These are phyloP conservation scores for Candida coleopterorum DNA, from an alignment of 805 yeast genomes.

Conservation along the genomic window DNA sequence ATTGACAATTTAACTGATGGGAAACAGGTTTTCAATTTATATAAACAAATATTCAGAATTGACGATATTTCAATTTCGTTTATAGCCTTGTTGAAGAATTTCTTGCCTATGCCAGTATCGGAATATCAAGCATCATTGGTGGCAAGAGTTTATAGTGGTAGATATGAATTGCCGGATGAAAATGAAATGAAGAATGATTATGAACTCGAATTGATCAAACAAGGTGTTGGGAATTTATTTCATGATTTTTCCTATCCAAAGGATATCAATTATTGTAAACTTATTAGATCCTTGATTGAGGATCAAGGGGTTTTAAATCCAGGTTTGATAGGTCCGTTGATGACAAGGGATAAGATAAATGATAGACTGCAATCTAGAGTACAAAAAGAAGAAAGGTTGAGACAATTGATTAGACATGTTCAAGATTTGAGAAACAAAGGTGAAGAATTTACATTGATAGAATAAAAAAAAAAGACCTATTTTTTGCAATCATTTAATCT, in stretches of 20 bases:
- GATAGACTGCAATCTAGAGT: constrained; percentile 5
- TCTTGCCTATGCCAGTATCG: constrained; percentile 48
- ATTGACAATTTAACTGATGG: constrained; percentile 27
- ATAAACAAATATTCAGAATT: constrained; percentile 43
- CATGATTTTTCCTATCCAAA: constrained; percentile 47
- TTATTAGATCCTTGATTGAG: constrained; percentile 20
- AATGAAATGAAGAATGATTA: constrained; percentile 32
- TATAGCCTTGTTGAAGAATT: constrained; percentile 39
- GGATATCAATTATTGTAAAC: constrained; percentile 57
- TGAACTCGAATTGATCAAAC: constrained; percentile 19
- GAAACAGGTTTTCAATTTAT: constrained; percentile 30
- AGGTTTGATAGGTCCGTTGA: constrained; percentile 9
- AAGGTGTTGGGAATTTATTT: constrained; percentile 19
- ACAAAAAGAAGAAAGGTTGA: constrained; percentile 7
- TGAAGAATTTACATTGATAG: constrained; percentile 5
- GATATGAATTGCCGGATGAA: constrained; percentile 34
- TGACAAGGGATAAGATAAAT: constrained; percentile 7
- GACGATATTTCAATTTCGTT: constrained; percentile 42
- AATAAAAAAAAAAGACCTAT: too few species aligned
- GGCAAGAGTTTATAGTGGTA: constrained; percentile 39
- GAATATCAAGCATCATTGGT: constrained; percentile 45
- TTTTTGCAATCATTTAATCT: too few species aligned
- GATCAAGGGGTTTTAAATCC: constrained; percentile 1
- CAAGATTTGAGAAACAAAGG: constrained; percentile 8
- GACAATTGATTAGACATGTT: constrained; percentile 9